phyloP scores from a whole-genome alignment of 75 land plant species.

The Cupressus sempervirens region DNA sequence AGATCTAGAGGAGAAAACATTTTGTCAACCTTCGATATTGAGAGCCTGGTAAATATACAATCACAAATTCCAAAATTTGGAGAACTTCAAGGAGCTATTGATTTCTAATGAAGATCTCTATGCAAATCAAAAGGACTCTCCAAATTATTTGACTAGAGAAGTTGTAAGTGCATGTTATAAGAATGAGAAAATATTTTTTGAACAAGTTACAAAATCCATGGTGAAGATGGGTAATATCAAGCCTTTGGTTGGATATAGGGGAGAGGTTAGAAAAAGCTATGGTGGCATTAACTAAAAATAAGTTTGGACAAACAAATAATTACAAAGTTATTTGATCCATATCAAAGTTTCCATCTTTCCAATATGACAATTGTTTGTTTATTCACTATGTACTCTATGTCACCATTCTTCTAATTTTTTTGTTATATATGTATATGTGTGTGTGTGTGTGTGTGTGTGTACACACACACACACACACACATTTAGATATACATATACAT shows the following conservation, averaged over 20 bases:
- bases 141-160: neutral
- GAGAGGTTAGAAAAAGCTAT: constrained; percentile 51
- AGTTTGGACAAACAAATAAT: neutral
- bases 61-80: constrained; percentile 35
- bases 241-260: constrained; percentile 36
- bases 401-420: too few relatives aligned
- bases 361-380: too few relatives aligned
- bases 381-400: too few relatives aligned
- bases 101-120: constrained; percentile 45
- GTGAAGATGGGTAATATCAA: too few relatives aligned
- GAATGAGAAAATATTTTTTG: constrained; percentile 29
- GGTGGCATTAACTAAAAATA: constrained; percentile 20
- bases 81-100: constrained; percentile 32
- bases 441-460: too few relatives aligned
- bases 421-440: too few relatives aligned
- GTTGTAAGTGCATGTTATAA: constrained; percentile 3
- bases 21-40: constrained; percentile 24
- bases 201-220: constrained; percentile 51
- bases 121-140: neutral
- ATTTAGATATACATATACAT: too few relatives aligned
- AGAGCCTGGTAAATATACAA: constrained; percentile 37
- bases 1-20: constrained; percentile 1
- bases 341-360: too few relatives aligned
- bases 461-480: too few relatives aligned
- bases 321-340: neutral